Base-by-base conservation (phyloP, 192 early-diverging fungal species). In the Obelidium mucronatum region DNA sequence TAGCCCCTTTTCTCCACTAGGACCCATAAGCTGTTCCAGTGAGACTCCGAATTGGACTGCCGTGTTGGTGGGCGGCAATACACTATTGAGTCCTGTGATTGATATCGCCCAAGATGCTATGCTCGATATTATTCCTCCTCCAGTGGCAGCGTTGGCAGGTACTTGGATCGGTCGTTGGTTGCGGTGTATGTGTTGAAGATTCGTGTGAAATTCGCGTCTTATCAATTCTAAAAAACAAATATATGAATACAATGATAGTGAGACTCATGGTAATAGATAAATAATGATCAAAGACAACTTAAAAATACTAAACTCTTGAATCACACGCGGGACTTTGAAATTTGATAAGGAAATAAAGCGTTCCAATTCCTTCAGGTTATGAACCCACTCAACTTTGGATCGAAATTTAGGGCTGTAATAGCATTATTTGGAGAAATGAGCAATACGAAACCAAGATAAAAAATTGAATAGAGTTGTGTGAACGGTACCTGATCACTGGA, bases 351-450 rank as follows among this genome's bases (percentile, higher is more conserved):
- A 92, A 37, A 97, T 87, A 5, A 80, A 75, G 53, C 64, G 65
- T 17, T 87, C 90, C 40, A 98, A 85, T 28, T 92, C 83, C 17
- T 89, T 82, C 39, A 97, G 83, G 40, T 80, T 92, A 56, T 91
- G 82, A 36, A 96, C 80, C 84, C 95, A 98, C 68, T 87, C 84
- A 8, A 98, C 81, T 81, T 98, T 98, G 56, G 86, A 82, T 19
- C 89, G 84, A 84, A 98, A 98, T 83, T 98, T 98, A 54, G 95
- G 94, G 60, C 96, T 93, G 83, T 34, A 28, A 1, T 17, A 44
- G 39, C 1, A 40, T 40, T 19, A 53, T 2, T 75, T 15, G 1
- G 34, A 36, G 52, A 28, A 6, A 0, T 19, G 8, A 19, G 44
- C 24, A 0, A 8, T 0, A 0, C 8, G 55, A 11, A 0, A 0